Evolutionary conservation across 2,329 filamentous ascomycete genomes (phyloP).

Genomic region (Aspergillus tubingensis): DNA sequence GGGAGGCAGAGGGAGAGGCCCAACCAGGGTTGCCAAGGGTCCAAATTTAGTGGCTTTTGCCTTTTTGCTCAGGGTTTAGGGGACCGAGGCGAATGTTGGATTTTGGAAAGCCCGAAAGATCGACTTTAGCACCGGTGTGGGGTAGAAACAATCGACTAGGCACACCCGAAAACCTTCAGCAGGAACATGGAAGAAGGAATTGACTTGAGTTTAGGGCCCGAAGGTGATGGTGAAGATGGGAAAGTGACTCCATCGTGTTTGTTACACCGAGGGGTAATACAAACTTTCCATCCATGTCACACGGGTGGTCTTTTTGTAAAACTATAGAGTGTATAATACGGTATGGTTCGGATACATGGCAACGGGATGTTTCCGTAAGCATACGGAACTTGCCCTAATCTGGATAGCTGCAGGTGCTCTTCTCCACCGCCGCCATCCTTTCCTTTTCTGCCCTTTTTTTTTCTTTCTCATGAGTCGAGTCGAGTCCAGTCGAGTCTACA

Average conservation of each 20-base stretch:
- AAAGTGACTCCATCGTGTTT: background rate
- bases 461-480: background rate
- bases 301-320: background rate
- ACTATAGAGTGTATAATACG: background rate
- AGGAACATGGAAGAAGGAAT: background rate
- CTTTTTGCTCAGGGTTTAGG: background rate
- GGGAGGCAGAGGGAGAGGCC: background rate
- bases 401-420: background rate
- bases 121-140: background rate
- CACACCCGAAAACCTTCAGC: too few species aligned
- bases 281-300: background rate
- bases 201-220: background rate
- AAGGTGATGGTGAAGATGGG: too few species aligned
- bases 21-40: background rate
- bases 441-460: background rate
- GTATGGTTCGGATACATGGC: background rate
- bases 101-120: background rate
- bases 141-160: conserved; percentile 4
- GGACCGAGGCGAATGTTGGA: background rate
- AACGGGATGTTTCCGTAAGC: background rate
- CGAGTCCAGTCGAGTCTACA: background rate
- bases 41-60: background rate
- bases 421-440: background rate
- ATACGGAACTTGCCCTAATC: background rate
- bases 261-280: background rate